These are phyloP conservation scores for Aspergillus panamensis DNA, from an alignment of 495 filamentous ascomycete genomes.

Conservation along the genomic window DNA sequence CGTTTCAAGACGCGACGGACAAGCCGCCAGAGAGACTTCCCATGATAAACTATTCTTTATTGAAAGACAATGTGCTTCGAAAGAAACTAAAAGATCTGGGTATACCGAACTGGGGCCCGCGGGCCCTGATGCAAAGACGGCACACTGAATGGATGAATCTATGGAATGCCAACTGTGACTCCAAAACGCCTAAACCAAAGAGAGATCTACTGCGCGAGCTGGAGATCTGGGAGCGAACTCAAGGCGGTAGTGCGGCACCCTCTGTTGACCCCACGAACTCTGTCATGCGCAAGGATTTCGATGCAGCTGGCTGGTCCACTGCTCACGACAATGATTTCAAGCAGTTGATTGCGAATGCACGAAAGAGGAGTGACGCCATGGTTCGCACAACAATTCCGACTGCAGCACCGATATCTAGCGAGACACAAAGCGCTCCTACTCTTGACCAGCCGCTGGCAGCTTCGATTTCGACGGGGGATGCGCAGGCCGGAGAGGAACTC, in stretches of 20 bases:
- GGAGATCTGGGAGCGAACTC: conserved; percentile 77
- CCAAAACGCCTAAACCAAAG: conserved; percentile 64
- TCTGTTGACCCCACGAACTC: conserved; percentile 28
- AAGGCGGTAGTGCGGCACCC: conserved; percentile 42
- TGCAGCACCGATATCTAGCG: conserved; percentile 8
- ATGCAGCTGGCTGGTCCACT: conserved; percentile 69
- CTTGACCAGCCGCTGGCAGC: conserved; percentile 4
- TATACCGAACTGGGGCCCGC: conserved; percentile 66
- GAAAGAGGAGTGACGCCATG: conserved; percentile 36
- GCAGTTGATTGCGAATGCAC: conserved; percentile 69
- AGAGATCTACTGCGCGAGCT: conserved; percentile 71
- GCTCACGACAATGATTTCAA: conserved; percentile 72
- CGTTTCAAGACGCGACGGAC: conserved; percentile 11
- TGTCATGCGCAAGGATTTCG: conserved; percentile 78
- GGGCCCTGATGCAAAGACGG: conserved; percentile 65
- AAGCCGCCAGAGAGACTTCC: conserved; percentile 61
- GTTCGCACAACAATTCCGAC: conserved; percentile 33
- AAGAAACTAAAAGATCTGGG: conserved; percentile 81
- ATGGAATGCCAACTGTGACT: conserved; percentile 96
- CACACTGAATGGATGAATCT: conserved; percentile 93
- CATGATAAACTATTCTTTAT: conserved; percentile 71
- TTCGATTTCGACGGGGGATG: not conserved
- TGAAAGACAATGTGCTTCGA: conserved; percentile 70
- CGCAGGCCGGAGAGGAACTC: conserved; percentile 2
- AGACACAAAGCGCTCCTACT: conserved; percentile 3